Evolutionary conservation across 345 rosid genomes (phyloP), one percentile per base, ranked within the genome.

Genomic region (Boechera stricta): DNA sequence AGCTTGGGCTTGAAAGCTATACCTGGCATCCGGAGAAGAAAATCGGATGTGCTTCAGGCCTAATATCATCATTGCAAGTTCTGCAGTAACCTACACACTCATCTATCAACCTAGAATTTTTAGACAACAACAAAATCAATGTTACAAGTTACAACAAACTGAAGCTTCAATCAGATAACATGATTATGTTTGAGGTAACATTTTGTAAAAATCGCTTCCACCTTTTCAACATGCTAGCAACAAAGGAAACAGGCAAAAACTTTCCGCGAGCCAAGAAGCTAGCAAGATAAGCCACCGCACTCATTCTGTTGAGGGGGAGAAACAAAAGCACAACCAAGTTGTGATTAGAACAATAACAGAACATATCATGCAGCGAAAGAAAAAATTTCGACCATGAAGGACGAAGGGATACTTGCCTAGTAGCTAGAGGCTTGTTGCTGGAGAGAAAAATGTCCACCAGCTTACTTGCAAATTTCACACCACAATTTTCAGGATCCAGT

Each of bases 11-110:
- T 51, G 10, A 15, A 72, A 15, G 42, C 53, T 52, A 54, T 57
- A 92, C 97, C 93, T 92, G 97, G 82, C 98, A 92, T 78, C 90
- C 95, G 48, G 93, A 83, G 84, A 89, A 89, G 83, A 89, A 92
- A 58, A 85, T 71, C 72, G 75, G 69, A 79, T 89, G 94, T 38
- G 74, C 84, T 75, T 80, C 82, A 69, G 91, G 89, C 62, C 87
- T 85, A 53, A 83, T 32, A 67, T 85, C 85, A 76, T 80, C 86
- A 71, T 73, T 76, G 69, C 84, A 89, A 9, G 51, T 69, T 76
- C 83, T 58, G 69, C 92, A 83, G 61, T 90, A 92, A 15, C 81
- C 81, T 73, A 72, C 77, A 67, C 98, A 89, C 93, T 89, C 89
- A 49, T 84, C 90, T 63, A 88, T 88, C 85, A 92, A 74, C 83